A percentile compares a stretch with the other conserved stretches of the same genome.
phyloP scores from a whole-genome alignment of 2,329 filamentous ascomycete species.

The Tetracladium maxilliforme region DNA sequence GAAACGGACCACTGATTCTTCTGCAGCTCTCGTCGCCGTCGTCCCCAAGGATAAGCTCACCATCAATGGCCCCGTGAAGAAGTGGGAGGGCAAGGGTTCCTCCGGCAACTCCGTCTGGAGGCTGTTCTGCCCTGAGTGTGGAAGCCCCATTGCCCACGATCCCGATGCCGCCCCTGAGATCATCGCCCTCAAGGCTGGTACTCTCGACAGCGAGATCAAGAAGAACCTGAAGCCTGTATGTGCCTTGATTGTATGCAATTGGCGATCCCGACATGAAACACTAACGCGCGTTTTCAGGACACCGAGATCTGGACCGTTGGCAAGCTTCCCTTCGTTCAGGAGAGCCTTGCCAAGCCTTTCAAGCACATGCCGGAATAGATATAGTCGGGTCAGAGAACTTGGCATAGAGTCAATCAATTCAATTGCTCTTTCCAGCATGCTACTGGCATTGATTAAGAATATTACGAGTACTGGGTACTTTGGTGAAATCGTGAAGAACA shows the following conservation, averaged over 20 bases:
- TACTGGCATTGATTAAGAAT: no score
- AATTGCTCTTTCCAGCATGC: no score
- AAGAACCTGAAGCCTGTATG: constrained; percentile 49
- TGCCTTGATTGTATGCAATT: constrained; percentile 4
- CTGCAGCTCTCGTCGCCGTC: constrained; percentile 45
- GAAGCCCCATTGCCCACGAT: constrained; percentile 56
- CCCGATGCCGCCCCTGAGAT: constrained; percentile 56
- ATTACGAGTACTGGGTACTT: no score
- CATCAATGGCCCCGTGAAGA: constrained; percentile 50
- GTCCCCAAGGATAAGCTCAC: constrained; percentile 52
- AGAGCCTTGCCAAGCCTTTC: constrained; percentile 48
- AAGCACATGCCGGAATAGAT: no score
- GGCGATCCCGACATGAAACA: neutral
- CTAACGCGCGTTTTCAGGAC: constrained; percentile 22
- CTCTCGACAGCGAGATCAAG: constrained; percentile 48
- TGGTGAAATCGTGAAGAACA: no score
- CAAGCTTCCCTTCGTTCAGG: constrained; percentile 58
- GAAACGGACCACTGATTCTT: neutral
- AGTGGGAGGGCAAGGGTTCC: constrained; percentile 40
- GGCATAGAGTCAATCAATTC: no score
- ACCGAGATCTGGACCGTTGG: constrained; percentile 56
- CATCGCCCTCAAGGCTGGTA: constrained; percentile 55
- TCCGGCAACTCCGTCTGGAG: constrained; percentile 52
- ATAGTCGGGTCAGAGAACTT: no score
- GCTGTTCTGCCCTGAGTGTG: constrained; percentile 55